Base-by-base conservation (phyloP, 192 early-diverging fungal genomes). In the Gigaspora rosea region DNA sequence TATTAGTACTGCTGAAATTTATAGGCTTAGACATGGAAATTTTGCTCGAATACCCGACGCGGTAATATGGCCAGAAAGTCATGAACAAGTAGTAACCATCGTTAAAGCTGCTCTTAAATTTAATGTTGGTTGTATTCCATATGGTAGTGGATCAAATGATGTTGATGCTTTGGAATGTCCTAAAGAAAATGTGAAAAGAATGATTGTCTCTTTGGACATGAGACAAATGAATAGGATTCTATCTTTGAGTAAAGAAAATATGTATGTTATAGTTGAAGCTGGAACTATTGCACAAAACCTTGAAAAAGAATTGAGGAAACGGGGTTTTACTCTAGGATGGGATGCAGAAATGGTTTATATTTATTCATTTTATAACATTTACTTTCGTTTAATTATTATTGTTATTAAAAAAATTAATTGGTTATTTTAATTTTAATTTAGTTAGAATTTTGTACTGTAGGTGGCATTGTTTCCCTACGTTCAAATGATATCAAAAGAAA, bases 141-240 rank as follows among this genome's bases (percentile, higher is more conserved):
- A 35, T 27, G 50, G 70, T 52, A 49, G 70, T 11, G 70, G 70
- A n/a, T 56, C 50, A 54, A 56, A 71, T 71, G n/a, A 71, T 54
- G 70, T 71, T 56, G 20, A 71, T 56, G 50, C 50, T 4, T 71
- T 71, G 12, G 50, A 71, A 35, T 71, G 22, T 71, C 50, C 70
- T 52, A 13, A 47, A 12, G 27, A 71, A 54, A 20, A 71, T 27
- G 20, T 51, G 16, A 51, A 56, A 56, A 54, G 50, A 18, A 71
- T 71, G 50, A 54, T 71, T 0, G 70, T 71, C 16, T 51, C 33
- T 51, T 56, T 71, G 16, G 70, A 71, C 18, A 71, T 71, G 50
- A 71, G 70, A 36, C 48, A 71, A 18, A 71, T 71, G 70, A 71
- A 71, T 36, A 71, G 50, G 35, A 71, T 71, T 18, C 15, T 71